A percentile compares a stretch with the other conserved stretches of the same genome.
phyloP scores from a whole-genome alignment of 2,329 filamentous ascomycete genomes.

The Malbranchea cinnamomea region DNA sequence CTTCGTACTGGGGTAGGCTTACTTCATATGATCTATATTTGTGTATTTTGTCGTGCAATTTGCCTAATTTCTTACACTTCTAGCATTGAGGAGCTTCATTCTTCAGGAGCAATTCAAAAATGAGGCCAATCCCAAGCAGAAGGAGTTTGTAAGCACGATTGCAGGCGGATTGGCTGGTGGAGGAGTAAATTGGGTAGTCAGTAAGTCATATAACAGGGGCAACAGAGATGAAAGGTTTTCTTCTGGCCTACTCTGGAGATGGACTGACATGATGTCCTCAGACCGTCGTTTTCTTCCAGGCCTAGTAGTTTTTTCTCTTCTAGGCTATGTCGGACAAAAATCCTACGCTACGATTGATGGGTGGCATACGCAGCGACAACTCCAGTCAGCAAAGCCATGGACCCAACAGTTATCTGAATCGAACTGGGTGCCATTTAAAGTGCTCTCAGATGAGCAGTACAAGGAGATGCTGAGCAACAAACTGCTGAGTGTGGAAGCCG shows the following conservation, averaged over 20 bases:
- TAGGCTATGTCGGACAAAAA: constrained; percentile 43
- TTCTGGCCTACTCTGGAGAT: constrained; percentile 8
- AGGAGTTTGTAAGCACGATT: constrained; percentile 50
- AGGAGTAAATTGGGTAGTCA: constrained; percentile 39
- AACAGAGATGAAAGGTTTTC: constrained; percentile 3
- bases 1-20: constrained; percentile 56
- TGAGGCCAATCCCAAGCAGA: constrained; percentile 42
- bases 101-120: constrained; percentile 36
- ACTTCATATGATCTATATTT: constrained; percentile 7
- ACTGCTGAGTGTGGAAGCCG: constrained; percentile 54
- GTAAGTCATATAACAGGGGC: constrained; percentile 20
- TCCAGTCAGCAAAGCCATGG: constrained; percentile 25
- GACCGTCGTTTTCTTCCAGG: constrained; percentile 45
- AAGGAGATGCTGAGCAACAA: constrained; percentile 55
- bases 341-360: constrained; percentile 38
- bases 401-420: constrained; percentile 41
- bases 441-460: constrained; percentile 60
- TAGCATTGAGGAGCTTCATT: constrained; percentile 28
- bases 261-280: constrained; percentile 23
- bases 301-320: constrained; percentile 42
- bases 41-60: background rate
- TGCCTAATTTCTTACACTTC: constrained; percentile 13
- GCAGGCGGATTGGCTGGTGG: constrained; percentile 55
- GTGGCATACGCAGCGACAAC: constrained; percentile 26
- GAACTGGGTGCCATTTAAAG: constrained; percentile 57